Evolutionary conservation across 192 early-diverging fungal genomes (phyloP).

Genomic region (Thamnidium elegans): DNA sequence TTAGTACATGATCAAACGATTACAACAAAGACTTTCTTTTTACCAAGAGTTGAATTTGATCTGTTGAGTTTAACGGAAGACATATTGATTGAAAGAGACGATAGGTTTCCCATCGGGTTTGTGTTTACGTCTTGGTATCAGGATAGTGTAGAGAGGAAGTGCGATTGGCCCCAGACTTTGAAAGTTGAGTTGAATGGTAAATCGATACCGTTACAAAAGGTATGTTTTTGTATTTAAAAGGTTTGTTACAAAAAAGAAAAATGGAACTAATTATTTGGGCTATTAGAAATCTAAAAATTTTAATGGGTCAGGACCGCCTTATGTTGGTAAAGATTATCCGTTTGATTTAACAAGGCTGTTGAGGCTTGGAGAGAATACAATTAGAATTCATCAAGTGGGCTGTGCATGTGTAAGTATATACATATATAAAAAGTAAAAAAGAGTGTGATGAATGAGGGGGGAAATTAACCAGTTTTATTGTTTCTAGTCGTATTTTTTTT

Average conservation of each 20-base stretch:
- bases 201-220: neutral
- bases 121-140: neutral
- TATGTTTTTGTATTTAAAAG: neutral
- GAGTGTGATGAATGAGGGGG: neutral
- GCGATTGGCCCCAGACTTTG: conserved; percentile 12
- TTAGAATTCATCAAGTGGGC: neutral
- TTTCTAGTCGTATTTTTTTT: conserved; percentile 5
- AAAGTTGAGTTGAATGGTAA: conserved; percentile 1
- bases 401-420: conserved; percentile 18
- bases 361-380: neutral
- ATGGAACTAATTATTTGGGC: neutral
- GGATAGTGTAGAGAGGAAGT: neutral
- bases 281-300: neutral
- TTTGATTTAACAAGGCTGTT: conserved; percentile 1
- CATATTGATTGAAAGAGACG: neutral
- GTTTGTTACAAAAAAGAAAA: too few relatives aligned
- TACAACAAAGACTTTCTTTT: neutral
- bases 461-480: neutral
- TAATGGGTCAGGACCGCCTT: too few relatives aligned
- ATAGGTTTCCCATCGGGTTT: neutral
- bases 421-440: neutral
- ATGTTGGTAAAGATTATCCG: conserved; percentile 15
- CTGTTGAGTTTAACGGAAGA: neutral
- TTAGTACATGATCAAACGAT: neutral
- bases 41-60: neutral